Evolutionary conservation across 441 rosid species (phyloP).

Genomic region (Theobroma grandiflorum): DNA sequence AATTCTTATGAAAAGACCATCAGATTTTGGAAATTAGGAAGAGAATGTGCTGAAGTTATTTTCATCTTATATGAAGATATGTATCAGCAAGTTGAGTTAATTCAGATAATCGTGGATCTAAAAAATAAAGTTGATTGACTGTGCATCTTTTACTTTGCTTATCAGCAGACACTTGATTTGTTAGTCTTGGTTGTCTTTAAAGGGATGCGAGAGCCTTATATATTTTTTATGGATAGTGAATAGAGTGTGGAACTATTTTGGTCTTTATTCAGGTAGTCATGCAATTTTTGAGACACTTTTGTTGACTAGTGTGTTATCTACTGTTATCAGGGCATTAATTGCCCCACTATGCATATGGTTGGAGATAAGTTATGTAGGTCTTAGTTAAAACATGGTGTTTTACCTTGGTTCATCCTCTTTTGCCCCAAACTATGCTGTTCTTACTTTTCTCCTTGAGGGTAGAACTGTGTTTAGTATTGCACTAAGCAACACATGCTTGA

Average conservation of each 20-base stretch:
- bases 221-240: constrained; percentile 3
- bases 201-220: not conserved
- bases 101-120: constrained; percentile 17
- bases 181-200: constrained; percentile 14
- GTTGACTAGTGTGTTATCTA: not conserved
- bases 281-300: not conserved
- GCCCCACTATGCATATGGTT: constrained; percentile 13
- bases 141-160: not conserved
- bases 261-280: not conserved
- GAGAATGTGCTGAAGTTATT: constrained; percentile 10
- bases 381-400: not conserved
- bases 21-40: constrained; percentile 3
- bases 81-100: not conserved
- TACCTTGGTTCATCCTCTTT: constrained; percentile 19
- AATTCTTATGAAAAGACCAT: not conserved
- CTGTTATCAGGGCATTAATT: constrained; percentile 17
- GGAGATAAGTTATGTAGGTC: constrained; percentile 5
- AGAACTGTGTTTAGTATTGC: not conserved
- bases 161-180: not conserved
- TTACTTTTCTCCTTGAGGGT: constrained; percentile 4
- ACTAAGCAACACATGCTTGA: constrained; percentile 14
- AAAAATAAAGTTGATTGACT: constrained; percentile 1
- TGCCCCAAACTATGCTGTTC: not conserved
- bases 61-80: constrained; percentile 11
- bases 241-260: constrained; percentile 7